A percentile compares a stretch with the other conserved stretches of the same genome.
Evolutionary conservation across 352 stramenopile species (phyloP).

Genomic region (Phytophthora macrochlamydospora): DNA sequence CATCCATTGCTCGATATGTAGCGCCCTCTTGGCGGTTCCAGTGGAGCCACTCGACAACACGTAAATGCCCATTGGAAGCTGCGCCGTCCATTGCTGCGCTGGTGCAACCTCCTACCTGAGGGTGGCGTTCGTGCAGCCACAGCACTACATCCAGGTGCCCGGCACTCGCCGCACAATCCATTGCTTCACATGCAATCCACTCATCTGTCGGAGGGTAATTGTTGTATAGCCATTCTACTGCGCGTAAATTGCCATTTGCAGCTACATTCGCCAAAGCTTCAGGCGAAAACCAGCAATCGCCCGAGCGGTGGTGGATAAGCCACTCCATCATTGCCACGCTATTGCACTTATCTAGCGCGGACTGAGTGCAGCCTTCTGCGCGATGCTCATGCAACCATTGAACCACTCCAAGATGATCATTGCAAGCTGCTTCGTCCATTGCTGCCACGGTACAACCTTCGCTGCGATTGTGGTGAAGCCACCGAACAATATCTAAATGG

Average conservation of each 20-base stretch:
- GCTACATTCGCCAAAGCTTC: slow-evolving; percentile 21
- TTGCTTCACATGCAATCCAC: slow-evolving; percentile 26
- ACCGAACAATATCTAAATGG: slow-evolving; percentile 29
- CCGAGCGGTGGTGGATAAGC: slow-evolving; percentile 24
- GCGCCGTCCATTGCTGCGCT: slow-evolving; percentile 39
- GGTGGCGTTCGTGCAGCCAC: slow-evolving; percentile 32
- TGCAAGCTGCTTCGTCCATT: neutral
- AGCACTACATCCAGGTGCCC: slow-evolving; percentile 37
- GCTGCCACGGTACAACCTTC: slow-evolving; percentile 14
- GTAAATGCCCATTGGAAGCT: slow-evolving; percentile 30
- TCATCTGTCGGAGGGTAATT: slow-evolving; percentile 3
- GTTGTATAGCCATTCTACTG: slow-evolving; percentile 22
- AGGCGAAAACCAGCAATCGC: slow-evolving; percentile 17
- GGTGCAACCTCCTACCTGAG: slow-evolving; percentile 31
- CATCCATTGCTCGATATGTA: slow-evolving; percentile 36
- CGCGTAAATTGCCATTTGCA: slow-evolving; percentile 16
- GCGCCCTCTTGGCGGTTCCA: slow-evolving; percentile 29
- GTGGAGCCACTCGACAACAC: slow-evolving; percentile 35
- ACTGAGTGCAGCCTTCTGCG: too few species aligned
- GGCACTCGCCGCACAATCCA: slow-evolving; percentile 37
- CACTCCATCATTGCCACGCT: slow-evolving; percentile 28
- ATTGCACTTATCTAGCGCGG: slow-evolving; percentile 16
- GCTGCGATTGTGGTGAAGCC: slow-evolving; percentile 24
- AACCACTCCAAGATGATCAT: neutral
- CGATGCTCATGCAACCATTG: too few species aligned